phyloP scores from a whole-genome alignment of 208 protist species.

The Leishmania martiniquensis region DNA sequence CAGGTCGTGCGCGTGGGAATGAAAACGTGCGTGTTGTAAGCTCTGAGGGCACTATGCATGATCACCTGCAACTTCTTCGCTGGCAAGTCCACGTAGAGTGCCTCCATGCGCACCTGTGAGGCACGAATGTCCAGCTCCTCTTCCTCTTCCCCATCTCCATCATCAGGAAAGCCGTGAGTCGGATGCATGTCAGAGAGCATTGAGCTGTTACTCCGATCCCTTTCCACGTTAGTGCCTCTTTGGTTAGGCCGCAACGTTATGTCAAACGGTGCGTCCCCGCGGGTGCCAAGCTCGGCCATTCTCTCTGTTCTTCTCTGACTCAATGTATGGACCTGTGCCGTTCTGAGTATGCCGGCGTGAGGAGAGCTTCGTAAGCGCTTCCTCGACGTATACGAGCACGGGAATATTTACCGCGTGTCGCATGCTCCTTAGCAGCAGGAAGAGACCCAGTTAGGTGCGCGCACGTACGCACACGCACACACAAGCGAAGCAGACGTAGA shows the following conservation, averaged over 20 bases:
- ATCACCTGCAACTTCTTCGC: conserved; percentile 59
- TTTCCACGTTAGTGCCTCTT: conserved; percentile 8
- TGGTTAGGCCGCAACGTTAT: conserved; percentile 29
- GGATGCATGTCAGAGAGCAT: conserved; percentile 21
- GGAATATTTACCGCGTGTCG: not conserved
- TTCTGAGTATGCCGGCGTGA: not conserved
- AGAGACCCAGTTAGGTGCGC: not conserved
- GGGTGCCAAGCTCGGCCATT: conserved; percentile 13
- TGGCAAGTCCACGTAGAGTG: conserved; percentile 67
- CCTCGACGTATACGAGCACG: not conserved
- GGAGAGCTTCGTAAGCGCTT: not conserved
- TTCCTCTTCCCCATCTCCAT: conserved; percentile 14
- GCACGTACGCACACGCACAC: not conserved
- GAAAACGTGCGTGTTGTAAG: conserved; percentile 77
- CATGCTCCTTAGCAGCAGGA: not conserved
- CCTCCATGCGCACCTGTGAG: conserved; percentile 38
- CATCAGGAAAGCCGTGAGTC: conserved; percentile 16
- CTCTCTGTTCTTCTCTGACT: not conserved
- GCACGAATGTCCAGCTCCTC: conserved; percentile 71
- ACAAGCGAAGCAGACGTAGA: not conserved
- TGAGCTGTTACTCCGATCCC: conserved; percentile 25
- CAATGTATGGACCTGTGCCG: not conserved
- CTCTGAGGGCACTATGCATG: conserved; percentile 63
- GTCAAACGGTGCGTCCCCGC: conserved; percentile 8
- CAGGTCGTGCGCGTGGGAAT: conserved; percentile 81